A percentile compares a stretch with the other conserved stretches of the same genome.
Conservation (phyloP, 1,284 basidiomycete genomes). For the Somion occarium region DNA sequence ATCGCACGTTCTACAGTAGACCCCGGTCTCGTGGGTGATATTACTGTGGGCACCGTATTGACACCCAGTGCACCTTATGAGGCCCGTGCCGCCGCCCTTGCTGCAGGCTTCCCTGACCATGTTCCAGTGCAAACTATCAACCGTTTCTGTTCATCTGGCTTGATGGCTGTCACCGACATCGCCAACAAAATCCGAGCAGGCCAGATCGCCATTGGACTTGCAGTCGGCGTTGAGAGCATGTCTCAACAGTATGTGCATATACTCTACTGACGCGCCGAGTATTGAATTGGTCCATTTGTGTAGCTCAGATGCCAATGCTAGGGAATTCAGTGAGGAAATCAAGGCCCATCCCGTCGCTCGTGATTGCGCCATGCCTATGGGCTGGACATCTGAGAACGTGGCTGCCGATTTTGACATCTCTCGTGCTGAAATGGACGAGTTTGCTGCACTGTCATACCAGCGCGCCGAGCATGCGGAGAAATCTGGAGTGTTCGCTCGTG, state of each 20-base stretch:
- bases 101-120: slow-evolving; percentile 77
- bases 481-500: slow-evolving; percentile 65
- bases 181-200: slow-evolving; percentile 79
- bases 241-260: slow-evolving; percentile 65
- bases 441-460: slow-evolving; percentile 77
- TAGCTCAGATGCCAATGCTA: slow-evolving; percentile 66
- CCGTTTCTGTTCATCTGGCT: slow-evolving; percentile 76
- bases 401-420: slow-evolving; percentile 78
- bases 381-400: slow-evolving; percentile 83
- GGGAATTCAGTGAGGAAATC: slow-evolving; percentile 49
- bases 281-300: slow-evolving; percentile 3
- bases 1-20: slow-evolving; percentile 61
- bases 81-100: slow-evolving; percentile 70
- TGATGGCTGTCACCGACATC: slow-evolving; percentile 71
- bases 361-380: slow-evolving; percentile 57
- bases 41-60: slow-evolving; percentile 73
- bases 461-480: slow-evolving; percentile 67
- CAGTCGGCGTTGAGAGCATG: slow-evolving; percentile 85
- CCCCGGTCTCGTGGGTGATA: slow-evolving; percentile 69
- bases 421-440: slow-evolving; percentile 81
- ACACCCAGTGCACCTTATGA: slow-evolving; percentile 58
- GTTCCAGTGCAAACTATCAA: slow-evolving; percentile 76
- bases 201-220: slow-evolving; percentile 83
- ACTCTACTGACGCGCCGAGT: too few species aligned
- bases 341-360: slow-evolving; percentile 21